Evolutionary conservation across 352 stramenopile species (phyloP).

Genomic region (Phytophthora macrochlamydospora): DNA sequence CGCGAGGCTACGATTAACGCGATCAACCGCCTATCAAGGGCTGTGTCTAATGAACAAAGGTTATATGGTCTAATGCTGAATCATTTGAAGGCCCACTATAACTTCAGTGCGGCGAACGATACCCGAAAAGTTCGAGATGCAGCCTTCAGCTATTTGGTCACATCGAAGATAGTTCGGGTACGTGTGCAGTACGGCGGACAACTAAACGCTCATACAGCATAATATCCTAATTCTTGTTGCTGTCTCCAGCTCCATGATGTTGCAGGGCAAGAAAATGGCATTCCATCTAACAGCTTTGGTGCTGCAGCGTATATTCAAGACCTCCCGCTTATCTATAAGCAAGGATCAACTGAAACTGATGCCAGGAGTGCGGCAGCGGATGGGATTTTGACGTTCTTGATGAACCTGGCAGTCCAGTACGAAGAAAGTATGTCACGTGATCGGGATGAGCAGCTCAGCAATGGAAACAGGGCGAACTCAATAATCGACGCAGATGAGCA

Average conservation of each 20-base stretch:
- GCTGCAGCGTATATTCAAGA: slow-evolving; percentile 44
- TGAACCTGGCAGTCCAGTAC: slow-evolving; percentile 38
- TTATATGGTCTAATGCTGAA: slow-evolving; percentile 52
- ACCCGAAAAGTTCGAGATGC: slow-evolving; percentile 52
- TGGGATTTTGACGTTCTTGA: slow-evolving; percentile 49
- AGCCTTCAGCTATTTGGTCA: slow-evolving; percentile 53
- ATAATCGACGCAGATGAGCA: slow-evolving; percentile 12
- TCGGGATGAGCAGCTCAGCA: slow-evolving; percentile 6
- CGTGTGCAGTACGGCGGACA: not conserved
- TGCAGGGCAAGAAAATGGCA: slow-evolving; percentile 15
- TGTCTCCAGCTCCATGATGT: slow-evolving; percentile 30
- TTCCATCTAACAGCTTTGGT: slow-evolving; percentile 33
- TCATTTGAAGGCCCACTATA: slow-evolving; percentile 48
- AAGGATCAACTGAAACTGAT: slow-evolving; percentile 25
- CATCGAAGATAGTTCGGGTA: slow-evolving; percentile 50
- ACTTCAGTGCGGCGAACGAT: slow-evolving; percentile 41
- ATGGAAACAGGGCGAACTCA: too few relatives aligned
- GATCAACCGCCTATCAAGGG: slow-evolving; percentile 39
- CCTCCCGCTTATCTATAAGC: slow-evolving; percentile 39
- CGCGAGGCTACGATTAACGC: slow-evolving; percentile 58
- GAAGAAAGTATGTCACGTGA: slow-evolving; percentile 36
- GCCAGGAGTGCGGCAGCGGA: slow-evolving; percentile 49
- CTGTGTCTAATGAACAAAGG: slow-evolving; percentile 44
- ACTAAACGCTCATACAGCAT: too few relatives aligned
- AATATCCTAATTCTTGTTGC: slow-evolving; percentile 8